Evolutionary conservation across 2,329 filamentous ascomycete species (phyloP).

Genomic region (Calycina herbarum): DNA sequence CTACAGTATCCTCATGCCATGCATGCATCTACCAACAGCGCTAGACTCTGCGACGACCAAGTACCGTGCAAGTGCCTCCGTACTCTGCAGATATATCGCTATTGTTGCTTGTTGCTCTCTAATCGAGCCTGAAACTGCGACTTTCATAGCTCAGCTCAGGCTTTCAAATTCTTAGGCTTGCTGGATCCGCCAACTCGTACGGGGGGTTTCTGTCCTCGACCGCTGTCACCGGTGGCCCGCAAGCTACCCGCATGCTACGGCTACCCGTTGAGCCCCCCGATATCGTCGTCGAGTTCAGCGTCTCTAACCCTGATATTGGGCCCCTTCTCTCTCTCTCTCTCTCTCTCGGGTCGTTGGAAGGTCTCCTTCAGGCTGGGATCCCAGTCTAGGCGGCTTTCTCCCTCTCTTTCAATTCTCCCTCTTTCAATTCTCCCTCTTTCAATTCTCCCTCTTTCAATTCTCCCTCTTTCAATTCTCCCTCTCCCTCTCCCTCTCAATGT

Average conservation of each 20-base stretch:
- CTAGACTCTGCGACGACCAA: no score
- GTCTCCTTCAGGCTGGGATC: background rate
- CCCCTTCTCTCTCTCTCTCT: background rate
- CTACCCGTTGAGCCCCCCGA: background rate
- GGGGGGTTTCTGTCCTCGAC: background rate
- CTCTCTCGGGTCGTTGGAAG: background rate
- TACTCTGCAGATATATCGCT: no score
- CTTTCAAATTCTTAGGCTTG: no score
- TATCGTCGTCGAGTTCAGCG: slow-evolving; percentile 1
- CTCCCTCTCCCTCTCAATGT: background rate
- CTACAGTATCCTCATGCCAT: background rate
- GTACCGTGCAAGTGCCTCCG: no score
- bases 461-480: background rate
- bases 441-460: background rate
- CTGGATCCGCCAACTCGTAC: no score
- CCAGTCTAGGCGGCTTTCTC: background rate
- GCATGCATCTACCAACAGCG: no score
- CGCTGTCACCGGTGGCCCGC: slow-evolving; percentile 1
- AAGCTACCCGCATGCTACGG: background rate
- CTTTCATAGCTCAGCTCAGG: no score
- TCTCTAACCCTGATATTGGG: background rate
- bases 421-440: background rate
- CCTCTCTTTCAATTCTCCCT: background rate
- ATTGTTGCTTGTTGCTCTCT: no score
- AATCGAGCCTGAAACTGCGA: no score